Base-by-base conservation (phyloP, 805 yeast genomes). In the Kockiozyma suomiensis region DNA sequence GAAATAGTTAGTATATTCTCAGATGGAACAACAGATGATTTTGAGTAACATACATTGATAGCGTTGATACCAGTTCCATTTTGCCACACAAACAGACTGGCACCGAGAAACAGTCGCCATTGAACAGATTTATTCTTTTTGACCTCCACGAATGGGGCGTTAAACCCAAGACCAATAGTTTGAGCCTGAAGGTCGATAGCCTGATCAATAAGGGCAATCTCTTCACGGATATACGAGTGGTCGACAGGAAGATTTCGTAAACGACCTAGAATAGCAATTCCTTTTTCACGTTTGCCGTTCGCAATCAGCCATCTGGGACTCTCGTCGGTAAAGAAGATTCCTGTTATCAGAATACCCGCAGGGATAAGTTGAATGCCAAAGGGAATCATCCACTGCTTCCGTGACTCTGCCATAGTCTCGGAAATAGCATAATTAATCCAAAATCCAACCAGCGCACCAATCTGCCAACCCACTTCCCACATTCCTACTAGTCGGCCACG, bases 51-150 rank as follows among this genome's bases (percentile, higher is more conserved):
- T n/a, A n/a, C n/a, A 21, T 77, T 76, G 53, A 79, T 71, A 26
- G 82, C 81, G 65, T 77, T 77, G 62, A 78, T 77, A 54, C 97
- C 97, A 4, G 96, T 83, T 70, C 89, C 84, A 75, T 92, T 97
- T 74, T 91, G 97, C 70, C 88, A 77, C 19, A 88, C 85, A 74
- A 88, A 96, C 28, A 87, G 67, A 3, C 78, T 73, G 57, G 84
- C 80, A 54, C 96, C 94, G 17, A 92, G 84, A 25, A 82, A 59
- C 73, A 86, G 77, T n/a, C 58, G 50, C 41, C 21, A 12, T 3
- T 23, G 45, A 25, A 32, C 42, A n/a, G n/a, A n/a, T 35, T 32
- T 43, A 28, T 12, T 21, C 4, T 17, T 17, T 91, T 89, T 73
- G 90, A 89, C 66, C 86, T 82, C 25, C 92, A 90, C 48, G 96